phyloP scores from a whole-genome alignment of 805 yeast species.

The Wickerhamomyces bisporus region DNA sequence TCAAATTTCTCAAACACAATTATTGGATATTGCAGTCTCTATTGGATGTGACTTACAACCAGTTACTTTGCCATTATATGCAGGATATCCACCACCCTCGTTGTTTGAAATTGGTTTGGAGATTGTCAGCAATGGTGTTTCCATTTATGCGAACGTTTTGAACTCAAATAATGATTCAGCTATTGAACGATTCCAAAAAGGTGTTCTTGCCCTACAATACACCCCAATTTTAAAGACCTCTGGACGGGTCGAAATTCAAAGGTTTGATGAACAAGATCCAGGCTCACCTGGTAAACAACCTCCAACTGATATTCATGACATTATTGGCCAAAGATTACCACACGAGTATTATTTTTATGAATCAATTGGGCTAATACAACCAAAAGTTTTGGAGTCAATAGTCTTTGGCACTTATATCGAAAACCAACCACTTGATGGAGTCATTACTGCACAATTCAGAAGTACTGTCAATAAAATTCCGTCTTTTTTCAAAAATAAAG shows the following conservation, averaged over 20 bases:
- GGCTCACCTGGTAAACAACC: conserved; percentile 7
- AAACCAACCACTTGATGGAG: conserved; percentile 63
- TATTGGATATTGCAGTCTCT: conserved; percentile 70
- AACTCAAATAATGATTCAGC: conserved; percentile 40
- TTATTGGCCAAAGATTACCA: conserved; percentile 80
- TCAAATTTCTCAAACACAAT: conserved; percentile 54
- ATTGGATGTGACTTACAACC: conserved; percentile 79
- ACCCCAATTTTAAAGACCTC: conserved; percentile 67
- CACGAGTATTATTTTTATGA: conserved; percentile 80
- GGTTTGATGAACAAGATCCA: conserved; percentile 29
- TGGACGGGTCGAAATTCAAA: conserved; percentile 63
- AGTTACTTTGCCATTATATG: conserved; percentile 45
- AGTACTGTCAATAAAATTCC: conserved; percentile 43
- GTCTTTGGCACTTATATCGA: conserved; percentile 58
- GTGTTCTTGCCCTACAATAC: conserved; percentile 60
- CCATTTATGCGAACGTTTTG: conserved; percentile 43
- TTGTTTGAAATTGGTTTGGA: conserved; percentile 33
- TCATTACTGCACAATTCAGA: conserved; percentile 52
- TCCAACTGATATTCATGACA: conserved; percentile 78
- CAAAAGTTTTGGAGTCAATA: conserved; percentile 61
- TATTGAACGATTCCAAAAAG: conserved; percentile 55
- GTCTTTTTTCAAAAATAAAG: conserved; percentile 48
- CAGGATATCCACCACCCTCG: conserved; percentile 21
- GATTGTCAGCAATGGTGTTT: conserved; percentile 36
- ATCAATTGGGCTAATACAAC: conserved; percentile 67